Percentiles rank a stretch among this genome's conserved stretches.
phyloP scores from a whole-genome alignment of 768 basidiomycete species.

The Auricularia heimuer region DNA sequence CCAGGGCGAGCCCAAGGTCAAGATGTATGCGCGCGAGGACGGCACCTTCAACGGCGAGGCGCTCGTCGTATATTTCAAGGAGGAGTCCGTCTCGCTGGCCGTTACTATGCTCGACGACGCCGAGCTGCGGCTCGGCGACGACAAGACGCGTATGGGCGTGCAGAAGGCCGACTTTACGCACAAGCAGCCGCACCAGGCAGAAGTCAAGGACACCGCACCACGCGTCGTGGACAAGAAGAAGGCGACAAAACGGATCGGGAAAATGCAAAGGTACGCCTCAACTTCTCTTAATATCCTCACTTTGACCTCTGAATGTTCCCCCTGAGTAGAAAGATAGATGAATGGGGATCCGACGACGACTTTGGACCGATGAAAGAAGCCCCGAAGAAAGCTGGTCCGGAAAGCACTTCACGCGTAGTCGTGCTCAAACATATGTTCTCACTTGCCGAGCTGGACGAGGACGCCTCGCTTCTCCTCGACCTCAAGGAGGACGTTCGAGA shows the following conservation, averaged over 20 bases:
- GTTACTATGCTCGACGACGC: constrained; percentile 83
- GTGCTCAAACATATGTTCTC: constrained; percentile 96
- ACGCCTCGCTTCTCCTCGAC: constrained; percentile 76
- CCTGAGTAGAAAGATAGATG: constrained; percentile 64
- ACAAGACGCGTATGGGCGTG: constrained; percentile 63
- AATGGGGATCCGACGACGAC: constrained; percentile 93
- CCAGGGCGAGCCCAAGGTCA: constrained; percentile 85
- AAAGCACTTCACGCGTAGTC: constrained; percentile 64
- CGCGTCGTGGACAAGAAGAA: constrained; percentile 72
- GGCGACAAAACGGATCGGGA: constrained; percentile 62
- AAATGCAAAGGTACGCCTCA: constrained; percentile 66
- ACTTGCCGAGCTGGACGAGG: constrained; percentile 73
- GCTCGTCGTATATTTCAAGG: constrained; percentile 93
- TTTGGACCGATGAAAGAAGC: constrained; percentile 64
- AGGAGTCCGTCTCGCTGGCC: constrained; percentile 85
- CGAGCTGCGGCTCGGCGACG: constrained; percentile 75
- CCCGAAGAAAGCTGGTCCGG: constrained; percentile 31
- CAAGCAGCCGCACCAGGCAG: constrained; percentile 35
- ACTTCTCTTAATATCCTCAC: constrained; percentile 11
- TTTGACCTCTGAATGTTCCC: background rate
- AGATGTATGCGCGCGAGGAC: constrained; percentile 84
- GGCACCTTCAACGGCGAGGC: constrained; percentile 91
- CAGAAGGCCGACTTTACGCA: constrained; percentile 70
- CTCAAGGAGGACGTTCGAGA: constrained; percentile 95
- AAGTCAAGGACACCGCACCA: constrained; percentile 37